Percentiles rank a stretch among this genome's conserved stretches.
These are phyloP conservation scores for Phytopythium kandeliae DNA, from an alignment of 352 stramenopile species.

Conservation along the genomic window DNA sequence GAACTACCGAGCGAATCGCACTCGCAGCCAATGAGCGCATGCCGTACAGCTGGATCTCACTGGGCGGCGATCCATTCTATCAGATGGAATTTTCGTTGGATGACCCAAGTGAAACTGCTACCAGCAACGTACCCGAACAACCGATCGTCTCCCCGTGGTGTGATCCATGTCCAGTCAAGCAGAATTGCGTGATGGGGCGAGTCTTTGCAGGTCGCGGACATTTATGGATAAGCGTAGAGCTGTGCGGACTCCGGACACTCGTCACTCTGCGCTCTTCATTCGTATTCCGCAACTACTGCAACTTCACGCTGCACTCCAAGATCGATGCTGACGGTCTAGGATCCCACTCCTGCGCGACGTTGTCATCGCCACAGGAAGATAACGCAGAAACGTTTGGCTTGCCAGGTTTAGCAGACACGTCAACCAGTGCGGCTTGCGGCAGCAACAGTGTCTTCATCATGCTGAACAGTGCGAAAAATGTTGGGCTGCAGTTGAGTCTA, in stretches of 20 bases:
- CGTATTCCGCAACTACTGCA: conserved; percentile 35
- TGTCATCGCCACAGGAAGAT: not conserved
- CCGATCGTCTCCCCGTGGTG: conserved; percentile 28
- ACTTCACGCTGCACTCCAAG: conserved; percentile 30
- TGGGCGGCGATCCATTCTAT: conserved; percentile 38
- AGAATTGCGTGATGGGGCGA: conserved; percentile 48
- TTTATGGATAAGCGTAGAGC: conserved; percentile 61
- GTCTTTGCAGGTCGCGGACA: conserved; percentile 49
- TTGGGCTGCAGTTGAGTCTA: conserved; percentile 16
- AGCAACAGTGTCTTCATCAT: conserved; percentile 15
- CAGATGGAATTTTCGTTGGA: conserved; percentile 50
- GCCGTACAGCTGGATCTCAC: conserved; percentile 69
- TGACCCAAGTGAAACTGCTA: conserved; percentile 7
- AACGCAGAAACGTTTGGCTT: too few species aligned
- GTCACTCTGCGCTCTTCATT: conserved; percentile 52
- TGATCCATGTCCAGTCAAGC: conserved; percentile 60
- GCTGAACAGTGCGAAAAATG: conserved; percentile 20
- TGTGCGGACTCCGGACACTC: conserved; percentile 44
- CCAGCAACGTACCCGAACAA: not conserved
- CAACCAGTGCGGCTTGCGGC: not conserved
- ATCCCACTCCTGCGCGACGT: not conserved
- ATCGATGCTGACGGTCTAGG: conserved; percentile 12
- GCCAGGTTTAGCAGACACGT: not conserved
- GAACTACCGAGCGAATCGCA: conserved; percentile 45
- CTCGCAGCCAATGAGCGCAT: conserved; percentile 21